Percentiles rank a stretch among this genome's conserved stretches.
These are phyloP conservation scores for Erigeron canadensis DNA, from an alignment of 129 eudicot species.

Conservation along the genomic window DNA sequence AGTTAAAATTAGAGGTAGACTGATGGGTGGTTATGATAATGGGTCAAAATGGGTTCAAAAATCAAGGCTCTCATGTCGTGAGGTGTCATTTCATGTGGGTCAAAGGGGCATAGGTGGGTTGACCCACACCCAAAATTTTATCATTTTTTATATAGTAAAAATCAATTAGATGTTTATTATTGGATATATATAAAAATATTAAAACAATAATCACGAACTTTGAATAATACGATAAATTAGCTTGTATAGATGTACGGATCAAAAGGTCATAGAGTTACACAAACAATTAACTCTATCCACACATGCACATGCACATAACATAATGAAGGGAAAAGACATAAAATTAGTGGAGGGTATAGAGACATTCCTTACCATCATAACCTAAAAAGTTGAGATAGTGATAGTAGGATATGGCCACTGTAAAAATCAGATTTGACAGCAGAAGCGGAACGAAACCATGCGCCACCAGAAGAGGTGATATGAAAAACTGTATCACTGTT, in stretches of 20 bases:
- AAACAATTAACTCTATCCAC: background rate
- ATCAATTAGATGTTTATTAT: too few relatives aligned
- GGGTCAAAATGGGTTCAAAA: background rate
- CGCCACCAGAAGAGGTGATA: conserved; percentile 89
- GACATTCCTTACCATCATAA: conserved; percentile 71
- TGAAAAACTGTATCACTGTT: conserved; percentile 85
- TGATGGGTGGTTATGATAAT: background rate
- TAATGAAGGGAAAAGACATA: background rate
- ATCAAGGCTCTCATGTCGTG: too few relatives aligned
- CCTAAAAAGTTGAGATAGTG: conserved; percentile 97
- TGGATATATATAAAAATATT: too few relatives aligned
- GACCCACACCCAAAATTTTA: too few relatives aligned
- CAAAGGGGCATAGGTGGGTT: too few relatives aligned
- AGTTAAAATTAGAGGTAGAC: background rate
- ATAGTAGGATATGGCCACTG: conserved; percentile 79
- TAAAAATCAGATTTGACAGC: conserved; percentile 87
- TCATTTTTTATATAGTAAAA: too few relatives aligned
- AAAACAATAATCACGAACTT: too few relatives aligned
- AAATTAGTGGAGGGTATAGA: background rate
- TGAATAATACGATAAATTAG: too few relatives aligned
- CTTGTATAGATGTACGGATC: too few relatives aligned
- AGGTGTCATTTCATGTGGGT: too few relatives aligned
- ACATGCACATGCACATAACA: background rate
- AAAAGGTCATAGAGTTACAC: background rate
- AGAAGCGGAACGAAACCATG: conserved; percentile 89